Base-by-base conservation (phyloP, 345 rosid species). In the Euphorbia tirucalli region DNA sequence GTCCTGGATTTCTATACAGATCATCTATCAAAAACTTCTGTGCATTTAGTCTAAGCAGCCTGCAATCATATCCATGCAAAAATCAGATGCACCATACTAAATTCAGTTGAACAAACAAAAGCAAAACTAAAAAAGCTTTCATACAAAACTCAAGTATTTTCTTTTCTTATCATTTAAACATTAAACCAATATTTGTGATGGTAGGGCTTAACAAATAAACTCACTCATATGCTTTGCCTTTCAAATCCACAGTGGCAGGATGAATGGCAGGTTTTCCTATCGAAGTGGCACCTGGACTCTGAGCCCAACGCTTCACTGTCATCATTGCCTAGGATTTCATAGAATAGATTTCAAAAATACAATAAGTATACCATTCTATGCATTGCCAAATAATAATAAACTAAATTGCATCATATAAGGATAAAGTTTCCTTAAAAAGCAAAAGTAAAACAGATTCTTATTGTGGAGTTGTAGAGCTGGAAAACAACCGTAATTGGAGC, bases 191-290 rank as follows among this genome's bases (percentile, higher is more conserved):
- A 11, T 31, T 25, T 8, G 14, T 14, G 55, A 46, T 5, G 9
- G 27, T 1, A 57, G 16, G 10, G 4, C 3, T 0, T 59, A 48
- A 58, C 11, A 31, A 15, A 59, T n/a, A 18, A 41, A 72, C 98
- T 84, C 80, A 95, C 99, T 93, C 99, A 0, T 89, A 93, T 80
- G 92, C 91, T 85, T 88, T 95, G 84, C 99, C 99, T 73, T 85
- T 89, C 92, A 95, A 73, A 85, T 93, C 96, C 55, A 93, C 99
- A 25, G 89, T 84, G 32, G 89, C 97, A n/a, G 99, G 99, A 77
- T 90, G 94, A 79, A 95, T 88, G 48, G 98, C 96, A 48, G 99
- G 99, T 76, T 85, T 88, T 63, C 99, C 99, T 44, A 89, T 83
- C 69, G 96, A 86, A 52, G 88, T 30, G 48, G 87, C 85, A 76